Evolutionary conservation across 148 eudicot species (phyloP), one percentile per base, ranked within the genome.

Genomic region (Limonium bicolor): DNA sequence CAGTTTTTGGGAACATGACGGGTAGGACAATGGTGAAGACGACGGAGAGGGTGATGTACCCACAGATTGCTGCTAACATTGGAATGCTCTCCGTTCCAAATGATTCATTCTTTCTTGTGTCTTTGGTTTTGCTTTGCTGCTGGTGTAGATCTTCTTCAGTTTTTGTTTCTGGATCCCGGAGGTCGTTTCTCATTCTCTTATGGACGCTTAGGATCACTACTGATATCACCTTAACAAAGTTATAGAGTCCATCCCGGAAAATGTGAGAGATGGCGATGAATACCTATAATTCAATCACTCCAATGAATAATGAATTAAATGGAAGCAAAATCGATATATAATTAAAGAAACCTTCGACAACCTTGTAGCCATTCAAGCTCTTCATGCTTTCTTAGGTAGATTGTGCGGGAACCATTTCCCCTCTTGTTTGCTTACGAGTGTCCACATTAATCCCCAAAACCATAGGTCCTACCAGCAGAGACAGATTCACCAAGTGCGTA

Each of bases 381-480:
- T 80, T 56, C 77, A 80, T 73, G 64, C 80, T 73, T 30, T 72
- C 76, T 45, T 73, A 21, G 66, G 54, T 46, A 69, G 7, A 39
- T 58, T 51, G 10, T 15, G 32, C 15, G 82, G 74, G 56, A 60
- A 79, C 88, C 88, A 80, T 10, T 60, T 42, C 15, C 83, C 80
- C 42, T 66, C 58, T 2, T 36, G 60, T 22, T 68, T 66, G 15
- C 45, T 27, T 10, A 81, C 71, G 15, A 81, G 69, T 4, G 85
- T 84, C 93, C 93, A 77, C 81, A 81, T 77, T 0, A 81, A 3
- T 20, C 93, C 85, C 78, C 78, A 81, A 0, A 20, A 81, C 64
- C 29, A 81, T 72, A 1, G 81, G 78, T 48, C 86, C 93, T 20
- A 74, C 42, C 22, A 82, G 65, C 64, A 74, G 49, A 43, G 86